Evolutionary conservation across 2,329 filamentous ascomycete species (phyloP), one percentile per base, ranked within the genome.

Genomic region (Grosmannia penicillata): DNA sequence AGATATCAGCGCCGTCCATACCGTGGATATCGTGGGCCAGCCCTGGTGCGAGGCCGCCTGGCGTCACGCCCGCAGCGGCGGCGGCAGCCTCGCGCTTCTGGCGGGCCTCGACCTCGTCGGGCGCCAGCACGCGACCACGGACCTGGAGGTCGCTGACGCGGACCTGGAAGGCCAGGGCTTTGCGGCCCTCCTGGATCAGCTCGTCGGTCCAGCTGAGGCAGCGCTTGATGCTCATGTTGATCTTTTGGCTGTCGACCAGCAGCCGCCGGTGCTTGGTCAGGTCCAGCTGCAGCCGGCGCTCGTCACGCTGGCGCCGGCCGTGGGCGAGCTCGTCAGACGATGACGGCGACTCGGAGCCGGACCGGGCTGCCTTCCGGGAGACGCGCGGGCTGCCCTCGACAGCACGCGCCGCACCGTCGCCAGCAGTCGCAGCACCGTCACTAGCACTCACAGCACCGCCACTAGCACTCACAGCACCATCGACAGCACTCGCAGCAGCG

Each of bases 191-290:
- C 35, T 74, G 78, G 55, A 98, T 94, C 32, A 98, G 69, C 45
- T 82, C 78, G 53, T 98, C 89, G 0, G 87, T 93, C 72, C 84
- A 89, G 47, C 78, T 77, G 25, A 95, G 68, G 56, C 91, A 98
- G 34, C 84, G 72, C 56, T 85, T 93, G 33, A 98, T 70, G 55
- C 83, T 93, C 55, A 93, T 83, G 53, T 95, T 96, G 66, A 96
- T 86, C 61, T 86, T 93, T 52, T 95, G 86, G 48, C 82, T 91
- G 54, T 94, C 87, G 28, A 86, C 65, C 8, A 98, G 71, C 1
- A 96, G 65, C 51, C 94, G 81, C 47, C 86, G 83, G 55, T 98
- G 91, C 53, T 87, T 89, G 4, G 78, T 72, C 1, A 98, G 68
- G 56, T 98, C 91, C 5, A 86, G 68, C 48, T 81, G 74, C n/a